phyloP scores from a whole-genome alignment of 768 basidiomycete genomes.

The Collybiopsis luxurians region DNA sequence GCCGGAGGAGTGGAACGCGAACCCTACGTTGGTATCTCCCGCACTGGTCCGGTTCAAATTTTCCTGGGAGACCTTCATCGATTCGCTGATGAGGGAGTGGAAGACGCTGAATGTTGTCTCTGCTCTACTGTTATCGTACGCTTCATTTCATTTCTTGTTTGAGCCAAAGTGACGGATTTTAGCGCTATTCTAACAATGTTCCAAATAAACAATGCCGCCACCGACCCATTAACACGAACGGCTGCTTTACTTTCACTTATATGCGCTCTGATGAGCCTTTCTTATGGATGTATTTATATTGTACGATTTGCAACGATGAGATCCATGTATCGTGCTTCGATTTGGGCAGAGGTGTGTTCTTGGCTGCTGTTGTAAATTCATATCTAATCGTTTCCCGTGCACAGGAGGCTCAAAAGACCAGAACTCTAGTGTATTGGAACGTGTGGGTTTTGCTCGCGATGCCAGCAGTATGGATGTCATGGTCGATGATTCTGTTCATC shows the following conservation, averaged over 20 bases:
- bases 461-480: slow-evolving; percentile 52
- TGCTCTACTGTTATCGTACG: slow-evolving; percentile 31
- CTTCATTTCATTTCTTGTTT: neutral
- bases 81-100: slow-evolving; percentile 54
- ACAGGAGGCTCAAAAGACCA: slow-evolving; percentile 29
- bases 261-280: slow-evolving; percentile 50
- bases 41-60: slow-evolving; percentile 49
- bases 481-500: slow-evolving; percentile 67
- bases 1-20: slow-evolving; percentile 33
- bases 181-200: slow-evolving; percentile 57
- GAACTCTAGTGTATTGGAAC: slow-evolving; percentile 36
- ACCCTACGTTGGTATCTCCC: slow-evolving; percentile 39
- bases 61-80: slow-evolving; percentile 57
- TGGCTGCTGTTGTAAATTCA: neutral
- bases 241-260: slow-evolving; percentile 47
- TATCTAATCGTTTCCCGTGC: neutral
- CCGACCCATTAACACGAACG: slow-evolving; percentile 48
- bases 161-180: neutral
- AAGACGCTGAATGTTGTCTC: slow-evolving; percentile 59
- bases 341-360: slow-evolving; percentile 48
- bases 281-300: slow-evolving; percentile 55
- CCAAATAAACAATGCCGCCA: slow-evolving; percentile 35
- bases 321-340: slow-evolving; percentile 51
- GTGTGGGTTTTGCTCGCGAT: slow-evolving; percentile 55
- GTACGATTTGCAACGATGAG: slow-evolving; percentile 55